phyloP scores from a whole-genome alignment of 2,329 filamentous ascomycete genomes.

The Microthyrium microscopicum region DNA sequence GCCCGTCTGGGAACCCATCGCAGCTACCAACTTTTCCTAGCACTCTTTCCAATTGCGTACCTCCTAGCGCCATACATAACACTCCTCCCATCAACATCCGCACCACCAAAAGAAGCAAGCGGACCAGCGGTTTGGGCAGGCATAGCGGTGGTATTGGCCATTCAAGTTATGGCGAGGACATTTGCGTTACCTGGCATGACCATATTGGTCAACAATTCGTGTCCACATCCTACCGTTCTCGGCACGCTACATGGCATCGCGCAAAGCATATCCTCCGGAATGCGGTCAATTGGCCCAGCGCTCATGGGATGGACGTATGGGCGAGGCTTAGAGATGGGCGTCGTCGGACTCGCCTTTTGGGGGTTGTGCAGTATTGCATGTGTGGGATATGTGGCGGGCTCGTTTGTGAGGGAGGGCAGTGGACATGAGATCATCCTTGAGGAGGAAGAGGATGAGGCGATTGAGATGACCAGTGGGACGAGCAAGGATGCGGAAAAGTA shows the following conservation, averaged over 20 bases:
- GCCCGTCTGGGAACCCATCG: constrained; percentile 24
- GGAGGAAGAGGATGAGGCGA: constrained; percentile 36
- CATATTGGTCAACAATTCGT: constrained; percentile 44
- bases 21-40: constrained; percentile 25
- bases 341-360: constrained; percentile 46
- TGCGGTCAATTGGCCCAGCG: constrained; percentile 43
- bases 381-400: constrained; percentile 33
- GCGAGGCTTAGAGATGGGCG: constrained; percentile 36
- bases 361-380: constrained; percentile 33
- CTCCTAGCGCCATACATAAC: constrained; percentile 26
- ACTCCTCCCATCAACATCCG: constrained; percentile 21
- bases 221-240: constrained; percentile 36
- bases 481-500: too few species aligned
- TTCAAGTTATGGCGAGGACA: constrained; percentile 30
- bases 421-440: constrained; percentile 50
- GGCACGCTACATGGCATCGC: constrained; percentile 42
- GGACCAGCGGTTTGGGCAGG: constrained; percentile 26
- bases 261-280: constrained; percentile 42
- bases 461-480: too few species aligned
- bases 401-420: constrained; percentile 42
- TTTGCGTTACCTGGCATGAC: constrained; percentile 40
- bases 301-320: constrained; percentile 46
- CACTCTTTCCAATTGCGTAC: constrained; percentile 29
- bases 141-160: constrained; percentile 23
- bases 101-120: constrained; percentile 23